Evolutionary conservation across 2,329 filamentous ascomycete genomes (phyloP).

Genomic region (Dactylonectria estremocensis): DNA sequence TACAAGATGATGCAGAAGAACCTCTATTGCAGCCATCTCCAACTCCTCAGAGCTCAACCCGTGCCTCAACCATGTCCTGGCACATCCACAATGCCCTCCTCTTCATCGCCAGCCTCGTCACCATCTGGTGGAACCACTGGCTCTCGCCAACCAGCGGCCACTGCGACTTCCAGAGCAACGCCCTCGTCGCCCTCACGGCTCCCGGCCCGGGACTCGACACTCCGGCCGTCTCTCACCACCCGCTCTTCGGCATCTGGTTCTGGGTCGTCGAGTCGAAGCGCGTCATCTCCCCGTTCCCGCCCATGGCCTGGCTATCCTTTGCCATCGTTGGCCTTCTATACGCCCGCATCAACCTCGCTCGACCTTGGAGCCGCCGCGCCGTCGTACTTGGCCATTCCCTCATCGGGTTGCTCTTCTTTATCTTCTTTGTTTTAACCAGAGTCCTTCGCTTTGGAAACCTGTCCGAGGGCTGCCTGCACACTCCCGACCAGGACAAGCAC

Average conservation of each 20-base stretch:
- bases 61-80: constrained; percentile 53
- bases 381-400: constrained; percentile 49
- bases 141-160: constrained; percentile 58
- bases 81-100: constrained; percentile 58
- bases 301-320: constrained; percentile 64
- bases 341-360: constrained; percentile 55
- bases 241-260: constrained; percentile 59
- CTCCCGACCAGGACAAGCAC: constrained; percentile 53
- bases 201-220: constrained; percentile 2
- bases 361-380: constrained; percentile 49
- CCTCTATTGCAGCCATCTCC: constrained; percentile 47
- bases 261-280: constrained; percentile 48
- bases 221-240: constrained; percentile 38
- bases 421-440: constrained; percentile 60
- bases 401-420: constrained; percentile 50
- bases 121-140: constrained; percentile 65
- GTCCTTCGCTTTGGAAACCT: constrained; percentile 61
- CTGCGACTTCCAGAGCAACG: constrained; percentile 47
- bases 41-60: constrained; percentile 10
- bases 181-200: neutral
- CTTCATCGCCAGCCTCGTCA: constrained; percentile 51
- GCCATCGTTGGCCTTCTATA: constrained; percentile 62
- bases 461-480: constrained; percentile 59
- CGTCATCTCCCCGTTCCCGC: constrained; percentile 60
- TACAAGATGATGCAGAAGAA: constrained; percentile 37